A percentile compares a stretch with the other conserved stretches of the same genome.
phyloP scores from a whole-genome alignment of 2,329 filamentous ascomycete genomes.

The Mycogone perniciosa region DNA sequence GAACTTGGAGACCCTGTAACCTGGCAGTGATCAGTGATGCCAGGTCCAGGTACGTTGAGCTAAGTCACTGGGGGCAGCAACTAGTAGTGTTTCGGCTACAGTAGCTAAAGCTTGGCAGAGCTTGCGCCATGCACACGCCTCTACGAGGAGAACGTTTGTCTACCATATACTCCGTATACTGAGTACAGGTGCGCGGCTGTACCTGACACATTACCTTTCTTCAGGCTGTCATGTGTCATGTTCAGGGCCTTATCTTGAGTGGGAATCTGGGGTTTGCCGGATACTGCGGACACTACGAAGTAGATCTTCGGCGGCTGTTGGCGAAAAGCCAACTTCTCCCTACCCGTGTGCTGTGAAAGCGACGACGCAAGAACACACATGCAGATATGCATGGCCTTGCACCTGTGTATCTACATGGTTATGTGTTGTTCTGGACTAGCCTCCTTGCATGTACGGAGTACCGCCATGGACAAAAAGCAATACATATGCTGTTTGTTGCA shows the following conservation, averaged over 20 bases:
- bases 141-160: too few relatives aligned
- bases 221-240: neutral
- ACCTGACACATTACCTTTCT: too few relatives aligned
- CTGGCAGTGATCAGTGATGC: too few relatives aligned
- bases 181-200: too few relatives aligned
- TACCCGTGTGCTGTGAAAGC: too few relatives aligned
- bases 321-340: neutral
- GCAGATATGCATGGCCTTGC: too few relatives aligned
- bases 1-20: too few relatives aligned
- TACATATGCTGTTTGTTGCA: neutral
- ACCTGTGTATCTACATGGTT: neutral
- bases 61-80: neutral
- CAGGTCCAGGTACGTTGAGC: too few relatives aligned
- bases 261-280: neutral
- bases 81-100: neutral
- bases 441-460: neutral
- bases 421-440: neutral
- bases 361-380: too few relatives aligned
- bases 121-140: too few relatives aligned
- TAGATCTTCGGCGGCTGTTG: neutral
- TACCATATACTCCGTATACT: too few relatives aligned
- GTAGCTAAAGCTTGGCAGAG: neutral
- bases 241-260: neutral
- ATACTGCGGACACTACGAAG: neutral
- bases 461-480: neutral